Evolutionary conservation across 208 protist species (phyloP).

Genomic region (Porcisia hertigi): DNA sequence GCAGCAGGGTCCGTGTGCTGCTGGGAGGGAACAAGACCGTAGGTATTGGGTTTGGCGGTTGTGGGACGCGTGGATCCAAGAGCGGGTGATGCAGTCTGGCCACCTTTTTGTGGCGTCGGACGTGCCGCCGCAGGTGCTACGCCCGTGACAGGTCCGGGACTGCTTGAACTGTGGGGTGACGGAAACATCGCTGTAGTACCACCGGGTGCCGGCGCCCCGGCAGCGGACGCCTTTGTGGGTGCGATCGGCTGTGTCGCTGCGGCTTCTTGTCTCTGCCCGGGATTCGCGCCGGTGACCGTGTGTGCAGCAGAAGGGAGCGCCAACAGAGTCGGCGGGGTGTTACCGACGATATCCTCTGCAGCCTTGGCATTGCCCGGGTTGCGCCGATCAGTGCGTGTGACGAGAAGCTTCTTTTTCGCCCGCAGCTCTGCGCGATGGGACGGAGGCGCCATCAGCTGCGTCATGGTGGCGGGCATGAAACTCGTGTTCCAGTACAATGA

Average conservation of each 20-base stretch:
- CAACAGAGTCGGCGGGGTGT: not conserved
- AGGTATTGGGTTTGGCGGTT: constrained; percentile 28
- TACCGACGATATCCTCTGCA: not conserved
- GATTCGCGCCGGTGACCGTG: not conserved
- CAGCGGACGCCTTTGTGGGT: not conserved
- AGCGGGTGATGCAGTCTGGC: not conserved
- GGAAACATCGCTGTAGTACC: not conserved
- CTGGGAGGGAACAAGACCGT: constrained; percentile 38
- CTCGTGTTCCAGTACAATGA: constrained; percentile 25
- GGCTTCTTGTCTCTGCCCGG: not conserved
- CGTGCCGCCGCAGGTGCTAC: not conserved
- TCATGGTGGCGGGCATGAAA: constrained; percentile 37
- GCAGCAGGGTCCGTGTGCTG: constrained; percentile 9
- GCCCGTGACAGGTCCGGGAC: not conserved
- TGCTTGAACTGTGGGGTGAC: not conserved
- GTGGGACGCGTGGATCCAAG: constrained; percentile 1
- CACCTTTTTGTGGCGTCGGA: not conserved
- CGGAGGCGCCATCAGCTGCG: constrained; percentile 47
- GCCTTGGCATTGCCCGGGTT: constrained; percentile 1
- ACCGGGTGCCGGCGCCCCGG: not conserved
- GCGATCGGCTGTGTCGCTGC: not conserved
- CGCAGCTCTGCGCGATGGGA: constrained; percentile 42
- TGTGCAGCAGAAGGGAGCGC: too few relatives aligned
- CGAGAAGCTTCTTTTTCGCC: constrained; percentile 34
- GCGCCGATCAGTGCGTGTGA: constrained; percentile 43